phyloP scores from a whole-genome alignment of 257 asterid species.

The Jacaranda copaia region DNA sequence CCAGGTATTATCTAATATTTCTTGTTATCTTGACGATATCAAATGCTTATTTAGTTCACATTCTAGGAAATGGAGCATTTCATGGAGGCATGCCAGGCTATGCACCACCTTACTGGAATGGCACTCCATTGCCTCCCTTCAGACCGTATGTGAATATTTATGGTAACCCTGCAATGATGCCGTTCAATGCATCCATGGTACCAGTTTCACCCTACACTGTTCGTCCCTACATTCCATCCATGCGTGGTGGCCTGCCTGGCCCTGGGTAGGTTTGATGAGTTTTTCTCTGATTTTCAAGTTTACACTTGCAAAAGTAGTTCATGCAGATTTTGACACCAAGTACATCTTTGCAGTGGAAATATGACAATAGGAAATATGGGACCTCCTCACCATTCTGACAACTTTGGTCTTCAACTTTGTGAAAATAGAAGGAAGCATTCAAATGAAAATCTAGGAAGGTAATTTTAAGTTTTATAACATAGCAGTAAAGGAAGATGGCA shows the following conservation, averaged over 20 bases:
- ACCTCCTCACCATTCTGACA: conserved; percentile 49
- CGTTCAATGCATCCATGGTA: conserved; percentile 63
- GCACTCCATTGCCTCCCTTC: conserved; percentile 51
- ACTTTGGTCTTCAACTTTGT: conserved; percentile 50
- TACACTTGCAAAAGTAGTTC: conserved; percentile 16
- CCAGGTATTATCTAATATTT: conserved; percentile 55
- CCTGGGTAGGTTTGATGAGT: conserved; percentile 53
- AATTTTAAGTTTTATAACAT: conserved; percentile 31
- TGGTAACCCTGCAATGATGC: conserved; percentile 64
- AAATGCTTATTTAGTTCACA: conserved; percentile 21
- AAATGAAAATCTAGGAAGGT: conserved; percentile 62
- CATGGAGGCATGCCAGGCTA: conserved; percentile 70
- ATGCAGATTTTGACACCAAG: conserved; percentile 32
- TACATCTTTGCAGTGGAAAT: conserved; percentile 54
- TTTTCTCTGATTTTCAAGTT: conserved; percentile 19
- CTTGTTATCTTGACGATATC: neutral
- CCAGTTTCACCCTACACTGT: conserved; percentile 52
- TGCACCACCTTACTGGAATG: conserved; percentile 73
- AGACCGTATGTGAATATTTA: conserved; percentile 67
- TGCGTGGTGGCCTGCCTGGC: conserved; percentile 51
- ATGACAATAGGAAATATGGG: conserved; percentile 60
- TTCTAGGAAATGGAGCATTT: conserved; percentile 60
- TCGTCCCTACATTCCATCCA: conserved; percentile 57
- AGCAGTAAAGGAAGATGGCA: neutral
- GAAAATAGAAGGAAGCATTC: conserved; percentile 58